These are phyloP conservation scores for Aspergillus ustus DNA, from an alignment of 2,329 filamentous ascomycete genomes.

Conservation along the genomic window DNA sequence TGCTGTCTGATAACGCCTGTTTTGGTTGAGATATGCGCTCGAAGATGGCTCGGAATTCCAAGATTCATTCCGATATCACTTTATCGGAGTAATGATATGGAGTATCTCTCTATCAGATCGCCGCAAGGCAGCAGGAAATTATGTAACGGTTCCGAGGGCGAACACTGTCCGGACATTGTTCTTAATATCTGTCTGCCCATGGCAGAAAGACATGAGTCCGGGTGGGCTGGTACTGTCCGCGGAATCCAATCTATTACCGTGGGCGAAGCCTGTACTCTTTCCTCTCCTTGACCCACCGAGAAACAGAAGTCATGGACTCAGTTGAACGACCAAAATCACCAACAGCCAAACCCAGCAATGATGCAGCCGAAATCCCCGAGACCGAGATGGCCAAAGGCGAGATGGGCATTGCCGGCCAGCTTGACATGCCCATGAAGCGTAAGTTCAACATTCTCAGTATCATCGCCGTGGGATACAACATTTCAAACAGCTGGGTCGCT, in stretches of 20 bases:
- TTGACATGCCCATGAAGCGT: constrained; percentile 27
- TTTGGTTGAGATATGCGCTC: constrained; percentile 4
- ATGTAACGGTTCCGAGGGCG: constrained; percentile 11
- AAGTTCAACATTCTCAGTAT: constrained; percentile 31
- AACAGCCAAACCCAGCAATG: constrained; percentile 15
- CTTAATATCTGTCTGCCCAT: constrained; percentile 6
- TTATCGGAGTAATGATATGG: constrained; percentile 12
- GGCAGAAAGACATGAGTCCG: not conserved
- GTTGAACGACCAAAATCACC: constrained; percentile 14
- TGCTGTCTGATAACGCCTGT: not conserved
- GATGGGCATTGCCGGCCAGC: constrained; percentile 23
- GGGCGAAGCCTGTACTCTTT: not conserved
- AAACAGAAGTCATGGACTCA: constrained; percentile 16
- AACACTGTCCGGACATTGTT: not conserved
- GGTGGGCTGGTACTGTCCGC: not conserved
- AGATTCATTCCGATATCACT: constrained; percentile 21
- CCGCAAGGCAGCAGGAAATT: not conserved
- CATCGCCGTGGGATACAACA: constrained; percentile 31
- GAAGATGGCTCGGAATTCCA: constrained; percentile 23
- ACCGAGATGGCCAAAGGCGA: constrained; percentile 28
- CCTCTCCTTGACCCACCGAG: not conserved
- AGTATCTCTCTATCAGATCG: constrained; percentile 16
- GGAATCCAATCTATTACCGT: not conserved
- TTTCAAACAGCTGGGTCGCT: constrained; percentile 32
- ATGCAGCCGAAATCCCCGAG: constrained; percentile 9